Evolutionary conservation across 2,329 filamentous ascomycete species (phyloP).

Genomic region (Tolypocladium guangdongense): DNA sequence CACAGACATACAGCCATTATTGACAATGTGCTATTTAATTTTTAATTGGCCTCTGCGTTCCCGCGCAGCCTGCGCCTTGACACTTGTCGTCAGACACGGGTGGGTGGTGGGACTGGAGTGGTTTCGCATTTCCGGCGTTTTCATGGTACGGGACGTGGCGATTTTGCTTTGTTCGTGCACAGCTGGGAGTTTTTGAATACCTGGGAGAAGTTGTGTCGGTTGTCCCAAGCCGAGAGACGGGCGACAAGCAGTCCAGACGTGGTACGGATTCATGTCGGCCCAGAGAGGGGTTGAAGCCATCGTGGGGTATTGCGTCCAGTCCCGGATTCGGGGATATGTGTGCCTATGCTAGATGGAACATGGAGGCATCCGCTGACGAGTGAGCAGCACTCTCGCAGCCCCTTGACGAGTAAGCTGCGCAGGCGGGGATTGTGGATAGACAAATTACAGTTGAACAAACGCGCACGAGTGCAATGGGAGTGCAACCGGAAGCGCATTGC

Average conservation of each 20-base stretch:
- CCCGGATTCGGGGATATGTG: neutral
- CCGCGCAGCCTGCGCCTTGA: neutral
- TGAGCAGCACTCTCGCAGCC: neutral
- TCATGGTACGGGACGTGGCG: neutral
- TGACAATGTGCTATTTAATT: neutral
- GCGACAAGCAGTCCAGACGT: neutral
- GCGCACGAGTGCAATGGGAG: neutral
- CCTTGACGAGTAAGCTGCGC: neutral
- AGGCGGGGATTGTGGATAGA: neutral
- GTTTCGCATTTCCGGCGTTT: neutral
- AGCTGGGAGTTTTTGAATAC: neutral
- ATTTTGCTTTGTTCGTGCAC: neutral
- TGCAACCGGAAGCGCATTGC: neutral
- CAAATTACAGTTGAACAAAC: neutral
- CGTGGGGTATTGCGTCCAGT: neutral
- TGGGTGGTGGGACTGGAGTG: neutral
- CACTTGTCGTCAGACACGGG: neutral
- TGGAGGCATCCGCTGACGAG: neutral
- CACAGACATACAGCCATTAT: neutral
- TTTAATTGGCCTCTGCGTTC: neutral
- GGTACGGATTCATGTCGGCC: neutral
- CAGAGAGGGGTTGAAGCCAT: neutral
- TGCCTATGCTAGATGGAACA: neutral
- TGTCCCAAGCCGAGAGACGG: neutral
- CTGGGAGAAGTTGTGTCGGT: neutral